Base-by-base conservation (phyloP, 306 rosid species). In the Vigna hirtella region DNA sequence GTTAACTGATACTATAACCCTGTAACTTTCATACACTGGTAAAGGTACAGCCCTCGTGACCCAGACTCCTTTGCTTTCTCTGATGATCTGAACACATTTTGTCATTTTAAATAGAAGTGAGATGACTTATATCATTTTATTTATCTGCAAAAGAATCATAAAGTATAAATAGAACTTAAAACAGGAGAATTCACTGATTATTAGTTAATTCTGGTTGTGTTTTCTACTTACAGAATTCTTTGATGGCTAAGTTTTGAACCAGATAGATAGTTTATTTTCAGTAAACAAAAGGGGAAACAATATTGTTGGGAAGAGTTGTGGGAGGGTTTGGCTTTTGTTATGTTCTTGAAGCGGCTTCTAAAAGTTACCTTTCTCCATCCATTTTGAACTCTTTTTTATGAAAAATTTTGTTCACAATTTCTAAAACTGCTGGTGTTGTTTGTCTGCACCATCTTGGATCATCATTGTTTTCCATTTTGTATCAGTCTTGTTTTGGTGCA, bases 51-150 rank as follows among this genome's bases (percentile, higher is more conserved):
- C 57, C 57, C 43, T 10, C 17, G 32, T 53, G 62, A 49, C 17
- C 40, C 38, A 20, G 43, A 12, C 45, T 40, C 43, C 32, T 43
- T 65, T 32, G 28, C 26, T 34, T 76, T 36, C 72, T 63, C 64
- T 47, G 10, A 28, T 36, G 53, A 50, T 51, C 38, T 75, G 8
- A 24, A 76, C 51, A 34, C 72, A 76, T 48, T 22, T 63, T 48
- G 12, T 26, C 73, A 76, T 51, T 50, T 76, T 36, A 50, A 48
- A 76, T 34, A 38, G 16, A 75, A 56, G 62, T 56, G 5, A 42
- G 42, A 22, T 61, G 58, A 49, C 62, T 47, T 59, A 7, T 45
- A 9, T 75, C 32, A 4, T 74, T 30, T 47, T 43, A 6, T 28
- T 28, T 9, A 45, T 74, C 50, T 45, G 50, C 16, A 43, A 45